Evolutionary conservation across 441 rosid species (phyloP), one percentile per base, ranked within the genome.

Genomic region (Syzygium syzygioides): DNA sequence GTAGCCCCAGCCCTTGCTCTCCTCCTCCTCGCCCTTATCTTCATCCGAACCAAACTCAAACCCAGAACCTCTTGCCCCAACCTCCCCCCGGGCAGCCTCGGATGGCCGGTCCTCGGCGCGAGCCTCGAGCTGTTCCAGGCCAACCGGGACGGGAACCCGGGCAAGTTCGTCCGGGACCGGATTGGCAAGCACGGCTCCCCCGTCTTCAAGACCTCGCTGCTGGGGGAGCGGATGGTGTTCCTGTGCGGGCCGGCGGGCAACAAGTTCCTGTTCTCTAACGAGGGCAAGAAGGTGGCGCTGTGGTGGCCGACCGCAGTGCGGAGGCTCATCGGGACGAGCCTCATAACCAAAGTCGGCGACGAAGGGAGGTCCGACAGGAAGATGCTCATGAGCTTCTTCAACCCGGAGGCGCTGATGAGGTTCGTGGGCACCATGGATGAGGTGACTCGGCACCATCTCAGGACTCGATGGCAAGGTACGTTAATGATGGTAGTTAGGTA

Each of bases 101-200:
- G 92, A 62, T 89, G 89, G 90, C 93, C 90, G 4, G 45, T 91
- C 34, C 28, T 91, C 14, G 92, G 89, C 23, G 92, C 91, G 79
- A 86, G 89, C 15, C 52, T 68, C 2, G 86, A 80, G 34, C 86
- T 89, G 52, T 11, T 48, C 26, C 64, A 13, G 26, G 59, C 83
- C 79, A 84, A 85, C 87, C 55, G 19, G 80, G 80, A 20, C 4
- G 91, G 90, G 26, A 28, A 34, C 45, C 92, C 88, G 1, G 85
- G 88, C 54, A 87, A 26, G 30, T 92, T 92, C 90, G 14, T 50
- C 1, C 57, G 50, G 7, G 92, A 91, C 52, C 88, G 88, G 41
- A 76, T 88, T 89, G 76, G 60, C 28, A 87, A 86, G 87, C 28
- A 88, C 34, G 83, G 76, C n/a, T 83, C 93, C 28, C 52, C 25